Base-by-base conservation (phyloP, 306 rosid genomes). In the Cyclanthera cordifolia region DNA sequence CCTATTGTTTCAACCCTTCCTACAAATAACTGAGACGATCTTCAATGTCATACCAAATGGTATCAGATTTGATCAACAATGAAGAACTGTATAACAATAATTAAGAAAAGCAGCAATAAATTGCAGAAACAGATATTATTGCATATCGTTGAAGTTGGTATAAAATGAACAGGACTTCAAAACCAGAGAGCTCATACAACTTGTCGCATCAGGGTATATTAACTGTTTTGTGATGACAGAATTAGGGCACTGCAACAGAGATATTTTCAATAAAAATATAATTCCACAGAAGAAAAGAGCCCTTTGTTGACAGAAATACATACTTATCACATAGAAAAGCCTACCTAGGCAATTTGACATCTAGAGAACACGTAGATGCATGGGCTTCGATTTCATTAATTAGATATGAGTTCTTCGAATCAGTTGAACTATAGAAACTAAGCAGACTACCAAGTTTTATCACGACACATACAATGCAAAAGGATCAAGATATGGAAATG, bases 11-110 rank as follows among this genome's bases (percentile, higher is more conserved):
- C 43, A 37, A 32, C 43, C 43, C 43, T 37, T 37, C 11, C 96
- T 90, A 76, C 74, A 76, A 55, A 66, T 14, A 56, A 13, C 51
- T 47, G 27, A 67, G 25, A 63, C 41, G 69, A 20, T 63, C 11
- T 63, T 63, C 52, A 63, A 2, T 43, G 46, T 19, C 17, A 63
- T 9, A 20, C 52, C 13, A 63, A 17, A 61, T 5, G n/a, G 28
- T 19, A 19, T 34, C 30, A 60, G 4, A 60, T 16, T 34, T 57
- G 65, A 30, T 16, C 65, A 6, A 57, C 16, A 37, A 34, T n/a
- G 5, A 61, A 37, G 69, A 11, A 39, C 28, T 65, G 53, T 52
- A 20, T 64, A 41, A 13, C 19, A 41, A 19, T 43, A 64, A 21
- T 0, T 0, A 32, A 9, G 47, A 32, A 59, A 17, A 9, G 1